Evolutionary conservation across 2,329 filamentous ascomycete genomes (phyloP).

Genomic region (Tolypocladium sp.): DNA sequence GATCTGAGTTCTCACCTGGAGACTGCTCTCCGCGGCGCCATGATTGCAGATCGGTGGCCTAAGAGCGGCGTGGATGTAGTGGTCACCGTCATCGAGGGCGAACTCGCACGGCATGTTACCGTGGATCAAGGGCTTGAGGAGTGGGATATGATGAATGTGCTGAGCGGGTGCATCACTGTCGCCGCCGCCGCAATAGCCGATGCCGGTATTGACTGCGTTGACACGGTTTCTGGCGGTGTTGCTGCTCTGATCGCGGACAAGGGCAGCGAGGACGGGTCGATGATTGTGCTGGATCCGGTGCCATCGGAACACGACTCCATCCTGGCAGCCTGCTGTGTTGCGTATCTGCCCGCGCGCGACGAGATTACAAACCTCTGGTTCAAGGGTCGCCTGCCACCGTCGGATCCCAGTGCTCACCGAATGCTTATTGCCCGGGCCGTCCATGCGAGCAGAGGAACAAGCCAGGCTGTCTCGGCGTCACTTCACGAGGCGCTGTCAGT

Average conservation of each 20-base stretch:
- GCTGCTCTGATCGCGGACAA: constrained; percentile 59
- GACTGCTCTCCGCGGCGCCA: constrained; percentile 76
- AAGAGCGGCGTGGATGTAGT: constrained; percentile 96
- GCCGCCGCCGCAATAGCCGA: constrained; percentile 88
- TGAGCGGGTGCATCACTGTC: constrained; percentile 87
- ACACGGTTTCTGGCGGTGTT: constrained; percentile 81
- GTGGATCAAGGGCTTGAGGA: constrained; percentile 47
- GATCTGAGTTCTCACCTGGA: constrained; percentile 89
- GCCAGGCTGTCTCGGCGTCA: constrained; percentile 19
- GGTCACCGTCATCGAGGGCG: constrained; percentile 85
- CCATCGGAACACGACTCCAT: constrained; percentile 72
- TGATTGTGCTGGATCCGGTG: constrained; percentile 69
- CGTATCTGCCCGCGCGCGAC: constrained; percentile 76
- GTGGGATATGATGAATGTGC: constrained; percentile 85
- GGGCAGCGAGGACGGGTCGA: constrained; percentile 21
- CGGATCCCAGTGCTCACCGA: constrained; percentile 21
- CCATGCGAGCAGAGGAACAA: constrained; percentile 29
- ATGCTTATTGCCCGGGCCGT: constrained; percentile 29
- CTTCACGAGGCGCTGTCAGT: constrained; percentile 24
- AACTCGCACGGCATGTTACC: constrained; percentile 59
- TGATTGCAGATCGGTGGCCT: constrained; percentile 94
- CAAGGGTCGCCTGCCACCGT: constrained; percentile 55
- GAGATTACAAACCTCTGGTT: constrained; percentile 95
- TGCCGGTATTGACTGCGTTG: constrained; percentile 91
- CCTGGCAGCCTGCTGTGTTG: constrained; percentile 78